Evolutionary conservation across 768 basidiomycete species (phyloP).

Genomic region (Pholiota molesta): DNA sequence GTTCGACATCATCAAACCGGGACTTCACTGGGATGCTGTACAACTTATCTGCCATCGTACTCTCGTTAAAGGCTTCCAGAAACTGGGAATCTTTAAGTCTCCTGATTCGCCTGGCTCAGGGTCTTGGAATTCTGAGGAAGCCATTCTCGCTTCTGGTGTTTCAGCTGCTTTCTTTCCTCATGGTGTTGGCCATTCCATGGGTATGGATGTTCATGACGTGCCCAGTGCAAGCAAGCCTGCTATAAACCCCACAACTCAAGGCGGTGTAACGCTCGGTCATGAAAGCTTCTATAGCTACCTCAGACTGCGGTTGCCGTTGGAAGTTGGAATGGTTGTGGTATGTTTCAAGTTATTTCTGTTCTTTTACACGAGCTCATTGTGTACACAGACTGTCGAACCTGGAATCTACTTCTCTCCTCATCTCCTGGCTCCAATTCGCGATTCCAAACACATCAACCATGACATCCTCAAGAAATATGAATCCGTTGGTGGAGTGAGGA

Average conservation of each 20-base stretch:
- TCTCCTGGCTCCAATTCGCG: conserved; percentile 65
- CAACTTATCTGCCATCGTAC: conserved; percentile 84
- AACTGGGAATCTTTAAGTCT: conserved; percentile 81
- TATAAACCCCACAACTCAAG: conserved; percentile 51
- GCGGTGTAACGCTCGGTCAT: conserved; percentile 42
- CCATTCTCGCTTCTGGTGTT: conserved; percentile 75
- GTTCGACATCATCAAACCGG: conserved; percentile 70
- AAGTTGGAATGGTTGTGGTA: conserved; percentile 85
- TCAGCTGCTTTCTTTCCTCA: conserved; percentile 93
- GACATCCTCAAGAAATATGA: conserved; percentile 73
- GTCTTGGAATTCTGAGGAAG: conserved; percentile 63
- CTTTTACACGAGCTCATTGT: conserved; percentile 4
- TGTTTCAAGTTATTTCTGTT: conserved; percentile 31
- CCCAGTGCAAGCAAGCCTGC: conserved; percentile 80
- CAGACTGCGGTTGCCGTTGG: conserved; percentile 73
- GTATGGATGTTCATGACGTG: conserved; percentile 94
- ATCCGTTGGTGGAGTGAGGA: conserved; percentile 86
- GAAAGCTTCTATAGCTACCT: conserved; percentile 80
- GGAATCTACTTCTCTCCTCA: conserved; percentile 87
- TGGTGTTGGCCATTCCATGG: conserved; percentile 88
- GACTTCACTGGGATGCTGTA: conserved; percentile 88
- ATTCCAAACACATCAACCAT: conserved; percentile 69
- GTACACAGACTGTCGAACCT: conserved; percentile 81
- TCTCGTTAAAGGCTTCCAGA: conserved; percentile 81
- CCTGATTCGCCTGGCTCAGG: conserved; percentile 50